Evolutionary conservation across 23 red algal genomes (phyloP), one percentile per base, ranked within the genome.

Genomic region (Cyanidiococcus yangmingshanensis): DNA sequence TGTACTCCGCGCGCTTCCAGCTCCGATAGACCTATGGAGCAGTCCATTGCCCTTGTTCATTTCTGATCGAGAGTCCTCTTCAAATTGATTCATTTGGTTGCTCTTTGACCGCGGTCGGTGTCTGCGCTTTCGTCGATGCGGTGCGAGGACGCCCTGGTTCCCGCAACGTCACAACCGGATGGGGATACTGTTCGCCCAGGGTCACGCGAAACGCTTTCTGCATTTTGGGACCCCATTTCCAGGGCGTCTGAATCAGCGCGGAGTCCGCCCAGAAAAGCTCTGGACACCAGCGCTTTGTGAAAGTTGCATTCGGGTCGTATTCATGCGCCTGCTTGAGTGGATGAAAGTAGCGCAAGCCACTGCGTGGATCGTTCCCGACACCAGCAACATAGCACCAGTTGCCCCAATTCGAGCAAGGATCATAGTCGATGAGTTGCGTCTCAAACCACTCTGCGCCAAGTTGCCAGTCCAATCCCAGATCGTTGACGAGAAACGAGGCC

Each of bases 341-440:
- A 77, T 96, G 89, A 41, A 96, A 96, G 21, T 80, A 79, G 40
- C 92, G 74, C 15, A 12, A 71, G 27, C 80, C 88, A 17, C 82
- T 82, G 35, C 87, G 92, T 2, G 92, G 87, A 74, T 96, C 92
- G 76, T 75, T 87, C 0, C 92, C 92, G n/a, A 90, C 85, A 18
- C 92, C 92, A n/a, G 92, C 92, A 33, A 90, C 51, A 71, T 96
- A 96, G 0, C 84, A 79, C 92, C 92, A 96, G 82, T 96, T 96
- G 21, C 81, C 86, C 82, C 84, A 96, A 58, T 96, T 96, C 18
- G 83, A 51, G 25, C 80, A 82, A 1, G 82, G 81, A 26, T 96
- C 92, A 54, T 96, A 84, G 68, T 96, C 92, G 58, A 96, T 82
- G 1, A 96, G 83, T 57, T 37, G 37, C 37, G 84, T 58, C 76